Evolutionary conservation across 192 early-diverging fungal species (phyloP).

Genomic region (Spinellus fusiger): DNA sequence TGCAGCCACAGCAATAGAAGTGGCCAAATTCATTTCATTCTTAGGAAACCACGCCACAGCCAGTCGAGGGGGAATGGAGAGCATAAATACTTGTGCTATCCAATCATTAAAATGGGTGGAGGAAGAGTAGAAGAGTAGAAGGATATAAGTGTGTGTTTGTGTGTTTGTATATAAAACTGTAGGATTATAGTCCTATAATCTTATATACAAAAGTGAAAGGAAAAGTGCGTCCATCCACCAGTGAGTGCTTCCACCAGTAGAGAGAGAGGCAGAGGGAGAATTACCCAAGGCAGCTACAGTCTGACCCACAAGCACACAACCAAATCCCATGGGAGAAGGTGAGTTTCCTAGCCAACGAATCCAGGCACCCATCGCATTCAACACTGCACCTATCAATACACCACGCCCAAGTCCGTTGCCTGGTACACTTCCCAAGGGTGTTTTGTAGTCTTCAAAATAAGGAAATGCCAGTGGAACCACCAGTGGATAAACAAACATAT

Average conservation of each 20-base stretch:
- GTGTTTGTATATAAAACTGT: too few relatives aligned
- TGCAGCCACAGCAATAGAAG: conserved; percentile 32
- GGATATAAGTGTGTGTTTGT: too few relatives aligned
- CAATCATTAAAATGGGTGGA: too few relatives aligned
- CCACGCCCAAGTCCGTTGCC: conserved; percentile 30
- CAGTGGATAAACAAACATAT: conserved; percentile 37
- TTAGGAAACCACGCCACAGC: conserved; percentile 36
- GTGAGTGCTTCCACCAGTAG: too few relatives aligned
- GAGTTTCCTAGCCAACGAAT: conserved; percentile 32
- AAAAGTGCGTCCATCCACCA: too few relatives aligned
- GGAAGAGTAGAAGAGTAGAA: too few relatives aligned
- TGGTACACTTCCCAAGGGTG: background rate
- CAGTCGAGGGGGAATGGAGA: conserved; percentile 29
- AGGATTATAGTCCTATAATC: too few relatives aligned
- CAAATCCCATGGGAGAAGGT: conserved; percentile 25
- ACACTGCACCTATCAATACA: conserved; percentile 30
- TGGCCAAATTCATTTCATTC: conserved; percentile 38
- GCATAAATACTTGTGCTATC: conserved; percentile 33
- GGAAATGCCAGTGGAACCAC: conserved; percentile 28
- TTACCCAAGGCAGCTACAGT: conserved; percentile 31
- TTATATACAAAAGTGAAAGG: too few relatives aligned
- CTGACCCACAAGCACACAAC: conserved; percentile 30
- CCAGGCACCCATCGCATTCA: conserved; percentile 26
- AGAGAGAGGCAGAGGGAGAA: too few relatives aligned
- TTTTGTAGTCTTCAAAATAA: conserved; percentile 27